phyloP scores from a whole-genome alignment of 352 stramenopile species.

The Phytophthora ohioensis region DNA sequence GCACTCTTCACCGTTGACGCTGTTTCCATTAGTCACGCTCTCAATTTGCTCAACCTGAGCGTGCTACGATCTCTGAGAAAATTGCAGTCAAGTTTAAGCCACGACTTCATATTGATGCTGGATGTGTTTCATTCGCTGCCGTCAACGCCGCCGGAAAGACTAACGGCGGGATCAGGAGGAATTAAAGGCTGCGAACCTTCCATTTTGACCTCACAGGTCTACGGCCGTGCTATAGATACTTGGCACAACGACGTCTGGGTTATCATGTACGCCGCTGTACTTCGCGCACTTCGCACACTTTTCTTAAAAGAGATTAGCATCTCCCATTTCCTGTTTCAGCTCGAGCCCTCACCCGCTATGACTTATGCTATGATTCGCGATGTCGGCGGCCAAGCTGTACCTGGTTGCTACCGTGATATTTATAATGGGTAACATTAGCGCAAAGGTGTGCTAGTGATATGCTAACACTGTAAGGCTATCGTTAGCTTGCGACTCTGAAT shows the following conservation, averaged over 20 bases:
- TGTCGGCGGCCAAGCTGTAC: too few relatives aligned
- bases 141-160: constrained; percentile 9
- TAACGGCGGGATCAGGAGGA: not conserved
- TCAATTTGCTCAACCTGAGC: constrained; percentile 3
- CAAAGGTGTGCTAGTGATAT: too few relatives aligned
- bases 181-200: constrained; percentile 9
- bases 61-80: not conserved
- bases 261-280: constrained; percentile 30
- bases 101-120: not conserved
- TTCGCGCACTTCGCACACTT: too few relatives aligned
- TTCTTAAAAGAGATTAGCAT: too few relatives aligned
- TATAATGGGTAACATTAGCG: too few relatives aligned
- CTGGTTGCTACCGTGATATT: too few relatives aligned
- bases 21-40: not conserved
- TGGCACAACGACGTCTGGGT: constrained; percentile 22
- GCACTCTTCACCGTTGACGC: not conserved
- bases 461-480: too few relatives aligned
- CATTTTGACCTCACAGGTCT: constrained; percentile 10
- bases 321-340: too few relatives aligned
- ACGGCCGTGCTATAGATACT: constrained; percentile 4
- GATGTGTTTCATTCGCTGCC: not conserved
- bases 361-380: too few relatives aligned
- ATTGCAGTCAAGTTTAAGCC: not conserved
- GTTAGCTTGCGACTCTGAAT: too few relatives aligned
- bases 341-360: too few relatives aligned